Base-by-base conservation (phyloP, 106 monocot genomes). In the Ottelia alismoides region DNA sequence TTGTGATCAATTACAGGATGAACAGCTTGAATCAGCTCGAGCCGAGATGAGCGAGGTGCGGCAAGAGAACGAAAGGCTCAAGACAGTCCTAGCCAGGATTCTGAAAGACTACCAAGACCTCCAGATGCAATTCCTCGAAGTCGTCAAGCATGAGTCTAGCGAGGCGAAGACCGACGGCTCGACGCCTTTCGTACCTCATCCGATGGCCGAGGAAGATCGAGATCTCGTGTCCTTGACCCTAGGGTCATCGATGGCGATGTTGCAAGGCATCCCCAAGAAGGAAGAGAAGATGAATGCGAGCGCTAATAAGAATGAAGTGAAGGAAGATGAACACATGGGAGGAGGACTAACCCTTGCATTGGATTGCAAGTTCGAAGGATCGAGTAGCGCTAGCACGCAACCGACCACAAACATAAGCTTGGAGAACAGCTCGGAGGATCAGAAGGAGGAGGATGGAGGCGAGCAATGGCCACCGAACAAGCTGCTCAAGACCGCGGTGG, bases 91-190 rank as follows among this genome's bases (percentile, higher is more conserved):
- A n/a, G n/a, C n/a, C n/a, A n/a, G n/a, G n/a, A n/a, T n/a, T n/a
- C n/a, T n/a, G n/a, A n/a, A n/a, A n/a, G 87, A 80, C 24, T 92
- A 87, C 63, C 73, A 67, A 7, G 79, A 79, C 2, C 87, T 92
- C 51, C 70, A 71, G 43, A 70, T 64, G 61, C 86, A 86, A 17
- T 77, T 82, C 79, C 60, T 59, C 32, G 79, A 77, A 20, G 64
- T 82, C 9, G 31, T 60, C 21, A 55, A 86, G 19, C 64, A 77
- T 55, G 69, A 68, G 20, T 60, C 64, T 25, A 45, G 28, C 1
- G 70, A 66, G 47, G 64, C 55, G 14, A 40, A 40, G 6, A 22
- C 23, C 12, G 27, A 11, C 45, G 5, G 24, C 51, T 0, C 32
- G n/a, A n/a, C n/a, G n/a, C n/a, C n/a, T n/a, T n/a, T n/a, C n/a